A percentile compares a stretch with the other conserved stretches of the same genome.
Conservation (phyloP, 805 yeast species). For the Yarrowia phangngaensis region DNA sequence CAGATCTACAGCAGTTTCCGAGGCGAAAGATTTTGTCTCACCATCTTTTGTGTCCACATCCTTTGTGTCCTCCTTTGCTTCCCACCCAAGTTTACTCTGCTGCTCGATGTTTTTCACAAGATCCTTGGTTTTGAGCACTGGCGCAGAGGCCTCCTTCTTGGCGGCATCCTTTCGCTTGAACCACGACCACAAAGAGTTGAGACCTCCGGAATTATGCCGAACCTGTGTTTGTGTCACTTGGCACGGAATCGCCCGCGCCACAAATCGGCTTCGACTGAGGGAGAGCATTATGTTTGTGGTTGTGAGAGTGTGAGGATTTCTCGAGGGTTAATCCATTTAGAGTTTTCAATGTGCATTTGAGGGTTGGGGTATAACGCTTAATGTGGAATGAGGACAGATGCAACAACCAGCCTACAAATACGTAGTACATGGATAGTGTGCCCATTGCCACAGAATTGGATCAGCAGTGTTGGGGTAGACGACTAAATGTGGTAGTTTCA, state of each 20-base stretch:
- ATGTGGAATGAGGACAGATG: no score
- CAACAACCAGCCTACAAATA: no score
- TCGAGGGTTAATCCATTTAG: conserved; percentile 29
- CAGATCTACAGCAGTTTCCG: conserved; percentile 27
- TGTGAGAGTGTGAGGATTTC: no score
- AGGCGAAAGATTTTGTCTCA: conserved; percentile 2
- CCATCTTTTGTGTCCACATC: not conserved
- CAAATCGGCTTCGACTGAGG: not conserved
- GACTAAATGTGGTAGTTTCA: no score
- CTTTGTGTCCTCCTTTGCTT: conserved; percentile 8
- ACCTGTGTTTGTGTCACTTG: conserved; percentile 7
- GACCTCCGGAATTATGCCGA: conserved; percentile 19
- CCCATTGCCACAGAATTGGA: no score
- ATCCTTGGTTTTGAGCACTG: conserved; percentile 30
- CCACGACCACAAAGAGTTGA: conserved; percentile 23
- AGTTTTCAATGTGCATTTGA: no score
- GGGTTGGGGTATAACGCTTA: no score
- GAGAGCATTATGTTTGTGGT: no score
- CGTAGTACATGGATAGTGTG: no score
- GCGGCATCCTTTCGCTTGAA: conserved; percentile 24
- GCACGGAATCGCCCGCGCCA: not conserved
- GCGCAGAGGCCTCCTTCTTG: conserved; percentile 8
- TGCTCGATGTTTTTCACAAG: conserved; percentile 30
- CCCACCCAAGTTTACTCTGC: conserved; percentile 26
- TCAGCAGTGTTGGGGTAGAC: no score